Evolutionary conservation across 148 eudicot species (phyloP), one percentile per base, ranked within the genome.

Genomic region (Linanthus parryae): DNA sequence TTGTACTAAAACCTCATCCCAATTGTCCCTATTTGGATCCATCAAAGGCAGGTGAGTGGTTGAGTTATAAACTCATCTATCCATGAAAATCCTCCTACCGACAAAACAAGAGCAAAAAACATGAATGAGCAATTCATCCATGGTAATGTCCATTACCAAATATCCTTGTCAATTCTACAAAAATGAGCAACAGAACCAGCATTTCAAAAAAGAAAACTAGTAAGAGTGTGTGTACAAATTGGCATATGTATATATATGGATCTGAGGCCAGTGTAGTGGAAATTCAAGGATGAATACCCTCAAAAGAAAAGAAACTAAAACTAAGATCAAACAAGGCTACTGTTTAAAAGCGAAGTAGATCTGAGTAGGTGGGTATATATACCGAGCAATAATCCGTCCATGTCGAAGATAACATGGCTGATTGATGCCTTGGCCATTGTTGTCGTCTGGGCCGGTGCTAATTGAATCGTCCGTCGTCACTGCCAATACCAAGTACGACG

Each of bases 331-430:
- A 19, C 2, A 17, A 7, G 22, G 11, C 10, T 9, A 43, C 23
- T 43, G 14, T 14, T 5, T 23, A 4, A 19, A 43, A 19, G 22
- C 47, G 11, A 4, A 3, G 5, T 21, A 44, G 1, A 42, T 17
- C 2, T 3, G 23, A 18, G 46, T 44, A 28, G 26, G 16, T 51
- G 37, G 36, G 18, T 4, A 49, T 18, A 2, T 13, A 8, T 70
- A 81, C 96, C 96, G 22, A 88, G 67, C 63, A 88, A 62, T 28
- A 88, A 88, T 47, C 96, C 96, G 59, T 88, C 96, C 96, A 88
- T 88, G 72, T 88, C 96, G 58, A 88, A 88, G 33, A 88, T 78
- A 35, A 88, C 85, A 45, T 81, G 96, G 45, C 83, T 81, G 63
- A 88, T 74, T 8, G 64, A 64, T 22, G 68, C 72, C 53, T 62